Evolutionary conservation across 352 stramenopile species (phyloP), one percentile per base, ranked within the genome.

Genomic region (Phytophthora pseudosyringae): DNA sequence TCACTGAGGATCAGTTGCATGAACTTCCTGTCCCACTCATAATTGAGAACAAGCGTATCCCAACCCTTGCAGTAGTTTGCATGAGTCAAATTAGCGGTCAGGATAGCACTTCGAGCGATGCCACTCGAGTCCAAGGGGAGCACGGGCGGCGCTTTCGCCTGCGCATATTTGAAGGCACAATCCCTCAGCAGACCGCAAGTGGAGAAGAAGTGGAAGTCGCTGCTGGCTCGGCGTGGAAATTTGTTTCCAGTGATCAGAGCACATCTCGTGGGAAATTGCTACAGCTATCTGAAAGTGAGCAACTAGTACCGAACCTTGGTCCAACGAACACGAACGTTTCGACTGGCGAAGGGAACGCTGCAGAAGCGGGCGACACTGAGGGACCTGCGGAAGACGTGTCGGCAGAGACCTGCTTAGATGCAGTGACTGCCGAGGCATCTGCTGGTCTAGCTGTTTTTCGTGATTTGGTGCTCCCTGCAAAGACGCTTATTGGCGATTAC

Each of bases 151-250:
- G 31, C 3, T 41, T 88, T 32, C 66, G 68, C 11, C 21, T 88
- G 10, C 67, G 69, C 4, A 55, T 88, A 5, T 85, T 83, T 48
- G 63, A 85, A 64, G 78, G 73, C 2, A 26, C 54, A 3, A 32
- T 57, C 18, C 64, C 50, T 29, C 16, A 12, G 3, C 47, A 51
- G 9, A 45, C 10, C 4, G 12, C 49, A 31, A 28, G 36, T 12
- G 35, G 13, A n/a, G 13, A 13, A 44, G 16, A 44, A 18, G 16
- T 35, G 5, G 12, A 29, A n/a, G 18, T 41, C 12, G 41, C 5
- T 5, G 40, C 31, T 40, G 12, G 51, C 13, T 33, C 50, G 9
- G 62, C 70, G 13, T 84, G 60, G 63, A 52, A 74, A 3, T 84
- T 81, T 31, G 44, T 65, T 44, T 44, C n/a, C 5, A 44, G 38